These are phyloP conservation scores for Chlorociboria aeruginascens DNA, from an alignment of 495 filamentous ascomycete species.

Conservation along the genomic window DNA sequence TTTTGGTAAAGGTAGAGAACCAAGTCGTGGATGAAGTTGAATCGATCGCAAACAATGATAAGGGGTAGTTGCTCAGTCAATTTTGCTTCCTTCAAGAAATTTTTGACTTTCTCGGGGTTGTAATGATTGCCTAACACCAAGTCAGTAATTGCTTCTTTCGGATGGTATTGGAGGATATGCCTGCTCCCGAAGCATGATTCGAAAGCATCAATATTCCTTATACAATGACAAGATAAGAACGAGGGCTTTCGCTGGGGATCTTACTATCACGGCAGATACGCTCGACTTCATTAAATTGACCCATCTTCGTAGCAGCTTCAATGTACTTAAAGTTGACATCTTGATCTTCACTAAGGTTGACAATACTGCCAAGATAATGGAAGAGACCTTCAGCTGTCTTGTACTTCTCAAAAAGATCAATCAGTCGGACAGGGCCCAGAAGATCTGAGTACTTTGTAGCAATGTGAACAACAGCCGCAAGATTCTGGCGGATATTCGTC, in stretches of 20 bases:
- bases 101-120: slow-evolving; percentile 77
- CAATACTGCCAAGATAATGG: slow-evolving; percentile 95
- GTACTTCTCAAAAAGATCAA: slow-evolving; percentile 94
- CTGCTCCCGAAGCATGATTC: too few species aligned
- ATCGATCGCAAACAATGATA: slow-evolving; percentile 97
- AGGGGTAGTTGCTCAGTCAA: slow-evolving; percentile 87
- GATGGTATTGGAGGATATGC: too few species aligned
- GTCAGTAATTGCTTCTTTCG: too few species aligned
- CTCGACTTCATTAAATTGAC: slow-evolving; percentile 89
- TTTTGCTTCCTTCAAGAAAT: slow-evolving; percentile 96
- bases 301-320: slow-evolving; percentile 86
- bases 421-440: slow-evolving; percentile 76
- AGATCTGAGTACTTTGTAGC: slow-evolving; percentile 97
- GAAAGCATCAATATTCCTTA: too few species aligned
- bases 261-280: slow-evolving; percentile 74
- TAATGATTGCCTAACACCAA: slow-evolving; percentile 36
- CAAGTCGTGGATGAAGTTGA: slow-evolving; percentile 96
- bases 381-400: slow-evolving; percentile 93
- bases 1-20: slow-evolving; percentile 98
- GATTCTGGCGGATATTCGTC: slow-evolving; percentile 90
- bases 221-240: too few species aligned
- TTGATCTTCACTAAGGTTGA: slow-evolving; percentile 89
- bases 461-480: slow-evolving; percentile 86
- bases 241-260: too few species aligned
- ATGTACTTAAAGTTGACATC: slow-evolving; percentile 99